Evolutionary conservation across 768 basidiomycete species (phyloP), one percentile per base, ranked within the genome.

Genomic region (Trametes cinnabarina): DNA sequence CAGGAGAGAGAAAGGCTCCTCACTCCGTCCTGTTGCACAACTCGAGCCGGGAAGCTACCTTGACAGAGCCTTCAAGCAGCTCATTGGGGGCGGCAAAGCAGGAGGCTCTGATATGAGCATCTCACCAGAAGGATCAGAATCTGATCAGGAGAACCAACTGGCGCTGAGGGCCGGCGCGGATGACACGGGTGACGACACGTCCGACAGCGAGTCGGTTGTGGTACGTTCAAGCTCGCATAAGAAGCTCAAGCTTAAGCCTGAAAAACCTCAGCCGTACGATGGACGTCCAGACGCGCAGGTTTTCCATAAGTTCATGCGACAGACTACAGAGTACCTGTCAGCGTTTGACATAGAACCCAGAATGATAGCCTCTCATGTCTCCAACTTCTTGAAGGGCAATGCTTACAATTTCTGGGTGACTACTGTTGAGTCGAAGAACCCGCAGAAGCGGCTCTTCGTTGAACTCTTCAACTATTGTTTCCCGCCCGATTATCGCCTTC

Each of bases 321-420:
- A 62, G 26, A 58, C 26, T 7, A 46, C 28, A 1, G 61, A 62
- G 4, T 62, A 62, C 37, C 3, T 62, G 15, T 47, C 56, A 6
- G 61, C 34, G 4, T 61, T 47, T 28, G 30, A 43, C 3, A 14
- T 62, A 1, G 26, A 28, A 0, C 19, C 15, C 4, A 3, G 7
- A 9, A 43, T 53, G 35, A 19, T 39, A 0, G 56, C 51, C 0
- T 43, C 47, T 4, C 23, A 37, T 1, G 51, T 61, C 2, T 63
- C 62, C 0, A 51, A 55, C 20, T 70, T 65, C 51, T 20, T 70
- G 35, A 47, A 22, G 2, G 68, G 63, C 2, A 47, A 60, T 8
- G 66, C 70, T 0, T 66, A 65, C 54, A 43, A 61, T 19, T 71
- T 67, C 52, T 71, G 62, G 56, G 65, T 66, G 41, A 63, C 66